phyloP scores from a whole-genome alignment of 2,329 filamentous ascomycete genomes.

The Fusarium agapanthi region DNA sequence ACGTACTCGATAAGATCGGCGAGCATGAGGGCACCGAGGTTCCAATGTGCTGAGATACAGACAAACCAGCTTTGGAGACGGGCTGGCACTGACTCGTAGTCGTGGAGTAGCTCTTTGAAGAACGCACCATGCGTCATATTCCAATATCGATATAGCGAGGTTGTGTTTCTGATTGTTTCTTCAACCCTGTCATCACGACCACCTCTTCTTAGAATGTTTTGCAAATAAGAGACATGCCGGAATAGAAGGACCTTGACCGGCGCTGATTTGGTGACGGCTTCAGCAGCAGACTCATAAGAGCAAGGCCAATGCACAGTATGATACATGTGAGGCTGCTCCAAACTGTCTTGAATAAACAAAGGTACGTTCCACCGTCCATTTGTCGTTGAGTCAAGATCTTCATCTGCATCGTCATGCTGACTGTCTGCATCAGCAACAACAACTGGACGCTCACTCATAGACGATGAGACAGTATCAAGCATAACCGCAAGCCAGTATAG shows the following conservation, averaged over 20 bases:
- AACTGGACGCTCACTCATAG: constrained; percentile 54
- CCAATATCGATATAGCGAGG: constrained; percentile 64
- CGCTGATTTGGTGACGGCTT: constrained; percentile 59
- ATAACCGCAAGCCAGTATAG: constrained; percentile 68
- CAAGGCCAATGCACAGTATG: constrained; percentile 58
- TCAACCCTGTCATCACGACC: constrained; percentile 53
- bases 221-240: constrained; percentile 60
- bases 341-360: constrained; percentile 40
- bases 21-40: constrained; percentile 62
- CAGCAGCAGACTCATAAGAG: constrained; percentile 58
- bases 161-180: constrained; percentile 55
- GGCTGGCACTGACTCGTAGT: constrained; percentile 58
- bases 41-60: constrained; percentile 65
- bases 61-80: constrained; percentile 68
- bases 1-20: constrained; percentile 62
- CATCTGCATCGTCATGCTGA: constrained; percentile 43
- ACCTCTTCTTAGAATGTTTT: constrained; percentile 56
- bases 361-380: constrained; percentile 37
- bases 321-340: constrained; percentile 31
- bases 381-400: constrained; percentile 11
- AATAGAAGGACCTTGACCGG: constrained; percentile 68
- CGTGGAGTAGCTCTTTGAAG: constrained; percentile 57
- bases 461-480: constrained; percentile 66
- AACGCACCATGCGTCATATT: constrained; percentile 60
- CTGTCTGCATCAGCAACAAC: constrained; percentile 52